Base-by-base conservation (phyloP, 805 yeast genomes). In the Candida railenensis region DNA sequence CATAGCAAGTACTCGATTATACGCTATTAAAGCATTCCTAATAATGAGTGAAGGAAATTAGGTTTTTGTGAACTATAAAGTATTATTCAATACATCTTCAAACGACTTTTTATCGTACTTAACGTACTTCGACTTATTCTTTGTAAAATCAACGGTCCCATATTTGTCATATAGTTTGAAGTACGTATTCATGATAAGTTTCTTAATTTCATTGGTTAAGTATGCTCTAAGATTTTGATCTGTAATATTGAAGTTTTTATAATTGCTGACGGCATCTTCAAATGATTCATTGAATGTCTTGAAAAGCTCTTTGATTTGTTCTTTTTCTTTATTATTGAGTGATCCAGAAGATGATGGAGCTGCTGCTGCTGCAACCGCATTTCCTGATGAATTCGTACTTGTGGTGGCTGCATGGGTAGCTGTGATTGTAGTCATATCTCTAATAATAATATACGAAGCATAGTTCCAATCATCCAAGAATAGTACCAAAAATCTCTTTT, bases 141-240 rank as follows among this genome's bases (percentile, higher is more conserved):
- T 88, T 19, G 90, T 75, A 55, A 84, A 84, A 44, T 83, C 89
- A n/a, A 83, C 82, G 22, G 67, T 69, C 3, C 79, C 78, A 56
- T 87, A 83, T 62, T 87, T 87, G 55, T 87, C 89, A 63, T 88
- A 85, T 61, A 92, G 86, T 57, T 94, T 82, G 58, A 85, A 83
- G 66, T 92, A 92, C 45, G 92, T 79, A 12, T 96, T 96, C 48
- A 82, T 75, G 43, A 94, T 83, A 53, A 89, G 81, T 52, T 71
- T 72, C 32, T 83, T 83, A 57, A 86, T 85, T 56, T 92, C 97
- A 45, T 80, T 79, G 14, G 81, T 75, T 54, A 94, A 67, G 46
- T 76, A 78, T 48, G 77, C 74, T 50, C 82, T 82, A 62, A 92
- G 73, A 36, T 76, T 76, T 3, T 80, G 74, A 59, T 89, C 95